Evolutionary conservation across 1,139 yeast genomes (phyloP), one percentile per base, ranked within the genome.

Genomic region (Diutina sp.): DNA sequence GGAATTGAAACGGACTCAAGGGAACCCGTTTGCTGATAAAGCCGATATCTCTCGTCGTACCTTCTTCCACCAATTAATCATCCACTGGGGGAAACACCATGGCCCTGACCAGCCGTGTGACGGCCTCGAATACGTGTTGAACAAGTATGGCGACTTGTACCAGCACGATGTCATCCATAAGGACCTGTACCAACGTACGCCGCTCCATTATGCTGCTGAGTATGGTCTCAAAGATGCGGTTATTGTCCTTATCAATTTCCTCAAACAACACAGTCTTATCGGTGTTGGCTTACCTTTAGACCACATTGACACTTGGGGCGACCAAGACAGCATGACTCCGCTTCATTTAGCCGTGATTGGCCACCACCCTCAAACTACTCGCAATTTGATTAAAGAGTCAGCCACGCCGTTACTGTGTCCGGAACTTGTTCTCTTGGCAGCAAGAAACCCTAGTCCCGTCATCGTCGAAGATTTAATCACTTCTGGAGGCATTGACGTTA

Each of bases 151-250:
- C 9, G 74, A 77, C 11, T 56, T 58, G 21, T 76, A 85, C 58
- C 77, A 82, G 58, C 67, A 74, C 2, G 78, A 80, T 1, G 72
- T 90, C 53, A 70, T 83, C 56, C 83, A 85, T 51, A 78, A 79
- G 55, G 99, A 93, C 67, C 84, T 82, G 60, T 88, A 90, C 65
- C 76, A 76, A 58, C 79, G 97, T 61, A 87, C 97, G 0, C 96
- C 98, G 0, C 73, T 93, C 58, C 98, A 93, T 70, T 91, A 91
- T 68, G 84, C 96, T 16, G 85, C 95, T 1, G 95, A 89, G 65
- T 90, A 85, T 67, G 98, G 98, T 0, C 75, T 91, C 58, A 82
- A 80, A 59, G 81, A 79, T 56, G 82, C 85, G 51, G 76, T 90
- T 1, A 72, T 72, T 29, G 73, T 83, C 11, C 74, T 91, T 45